Conservation (phyloP, 345 rosid genomes). For the Barbarea vulgaris region DNA sequence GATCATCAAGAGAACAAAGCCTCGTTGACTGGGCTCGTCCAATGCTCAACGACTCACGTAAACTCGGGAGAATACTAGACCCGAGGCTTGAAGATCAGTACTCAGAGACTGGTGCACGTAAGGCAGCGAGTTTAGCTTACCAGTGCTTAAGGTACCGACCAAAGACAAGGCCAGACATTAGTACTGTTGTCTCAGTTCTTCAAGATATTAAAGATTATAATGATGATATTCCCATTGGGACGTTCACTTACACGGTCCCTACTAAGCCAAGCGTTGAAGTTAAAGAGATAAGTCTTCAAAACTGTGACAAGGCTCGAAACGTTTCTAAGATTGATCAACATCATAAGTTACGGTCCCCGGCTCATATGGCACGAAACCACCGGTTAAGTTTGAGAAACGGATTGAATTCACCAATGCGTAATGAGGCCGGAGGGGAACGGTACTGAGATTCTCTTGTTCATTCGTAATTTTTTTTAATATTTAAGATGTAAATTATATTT, state of each 20-base stretch:
- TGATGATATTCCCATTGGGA: slow-evolving; percentile 46
- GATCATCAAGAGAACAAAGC: slow-evolving; percentile 55
- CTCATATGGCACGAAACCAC: slow-evolving; percentile 39
- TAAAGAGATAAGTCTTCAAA: slow-evolving; percentile 39
- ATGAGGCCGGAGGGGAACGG: slow-evolving; percentile 40
- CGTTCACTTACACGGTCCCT: slow-evolving; percentile 63
- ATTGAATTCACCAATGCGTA: slow-evolving; percentile 48
- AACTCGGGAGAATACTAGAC: slow-evolving; percentile 74
- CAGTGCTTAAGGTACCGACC: slow-evolving; percentile 78
- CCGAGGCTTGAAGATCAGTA: slow-evolving; percentile 85
- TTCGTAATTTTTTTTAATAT: not conserved
- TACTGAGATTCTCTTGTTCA: slow-evolving; percentile 17
- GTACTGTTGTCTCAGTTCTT: slow-evolving; percentile 55
- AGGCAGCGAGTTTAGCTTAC: slow-evolving; percentile 82
- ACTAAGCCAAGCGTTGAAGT: slow-evolving; percentile 34
- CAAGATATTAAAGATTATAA: slow-evolving; percentile 57
- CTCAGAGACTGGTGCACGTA: slow-evolving; percentile 70
- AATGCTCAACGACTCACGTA: slow-evolving; percentile 63
- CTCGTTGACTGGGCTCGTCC: slow-evolving; percentile 75
- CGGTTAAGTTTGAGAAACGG: slow-evolving; percentile 35
- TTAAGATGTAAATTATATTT: slow-evolving; percentile 22
- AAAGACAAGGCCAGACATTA: slow-evolving; percentile 70
- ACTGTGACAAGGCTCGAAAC: slow-evolving; percentile 11
- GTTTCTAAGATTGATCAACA: slow-evolving; percentile 32
- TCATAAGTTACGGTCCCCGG: slow-evolving; percentile 34